Evolutionary conservation across 257 asterid genomes (phyloP).

Genomic region (Craterostigma plantagineum): DNA sequence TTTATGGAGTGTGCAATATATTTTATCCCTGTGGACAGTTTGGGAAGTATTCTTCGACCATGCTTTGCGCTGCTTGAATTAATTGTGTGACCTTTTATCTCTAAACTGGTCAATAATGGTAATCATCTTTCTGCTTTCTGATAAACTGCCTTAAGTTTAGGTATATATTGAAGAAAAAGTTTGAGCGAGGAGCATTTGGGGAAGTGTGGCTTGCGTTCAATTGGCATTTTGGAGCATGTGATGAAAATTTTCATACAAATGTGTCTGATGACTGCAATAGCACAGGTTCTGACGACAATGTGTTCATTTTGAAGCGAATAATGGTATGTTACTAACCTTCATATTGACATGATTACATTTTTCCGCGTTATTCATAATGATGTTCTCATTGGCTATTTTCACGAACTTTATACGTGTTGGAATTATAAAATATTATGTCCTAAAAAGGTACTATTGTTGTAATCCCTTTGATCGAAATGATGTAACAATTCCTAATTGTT

Average conservation of each 20-base stretch:
- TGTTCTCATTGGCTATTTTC: not conserved
- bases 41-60: too few species aligned
- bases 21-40: too few species aligned
- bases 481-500: too few species aligned
- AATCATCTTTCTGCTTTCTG: too few species aligned
- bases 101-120: too few species aligned
- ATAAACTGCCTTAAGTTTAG: constrained; percentile 15
- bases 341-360: constrained; percentile 6
- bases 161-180: constrained; percentile 85
- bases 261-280: constrained; percentile 25
- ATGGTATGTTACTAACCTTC: constrained; percentile 35
- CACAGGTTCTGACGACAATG: constrained; percentile 28
- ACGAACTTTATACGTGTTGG: not conserved
- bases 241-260: constrained; percentile 17
- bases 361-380: constrained; percentile 2
- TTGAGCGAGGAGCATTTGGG: constrained; percentile 92
- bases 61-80: too few species aligned
- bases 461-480: too few species aligned
- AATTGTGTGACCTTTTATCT: too few species aligned
- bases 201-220: constrained; percentile 99
- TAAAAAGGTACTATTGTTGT: too few species aligned
- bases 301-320: constrained; percentile 88
- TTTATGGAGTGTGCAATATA: too few species aligned
- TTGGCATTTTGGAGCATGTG: constrained; percentile 47
- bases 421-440: too few species aligned